Conservation (phyloP, 73 alveolate genomes). For the Paramecium pentaurelia region DNA sequence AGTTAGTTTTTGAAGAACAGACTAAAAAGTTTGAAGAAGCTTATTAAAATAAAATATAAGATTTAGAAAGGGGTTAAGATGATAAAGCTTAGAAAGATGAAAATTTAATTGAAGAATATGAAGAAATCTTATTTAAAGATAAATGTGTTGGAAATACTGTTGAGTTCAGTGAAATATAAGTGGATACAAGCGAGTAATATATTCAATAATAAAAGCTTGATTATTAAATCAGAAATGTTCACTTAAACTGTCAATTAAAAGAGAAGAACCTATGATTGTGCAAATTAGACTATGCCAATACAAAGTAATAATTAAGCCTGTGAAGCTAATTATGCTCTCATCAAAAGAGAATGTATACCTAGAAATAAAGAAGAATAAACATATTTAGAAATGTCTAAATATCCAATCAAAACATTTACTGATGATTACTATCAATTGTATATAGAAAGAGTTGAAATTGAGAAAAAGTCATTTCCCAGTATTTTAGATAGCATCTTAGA, state of each 20-base stretch:
- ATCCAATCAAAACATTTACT: neutral
- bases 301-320: neutral
- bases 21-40: conserved; percentile 29
- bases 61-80: neutral
- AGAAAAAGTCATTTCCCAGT: neutral
- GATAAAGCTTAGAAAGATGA: conserved; percentile 17
- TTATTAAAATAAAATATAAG: neutral
- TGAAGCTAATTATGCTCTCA: conserved; percentile 17
- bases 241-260: neutral
- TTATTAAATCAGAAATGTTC: neutral
- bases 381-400: conserved; percentile 10
- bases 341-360: conserved; percentile 36
- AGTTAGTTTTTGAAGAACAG: neutral
- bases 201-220: neutral
- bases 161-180: neutral
- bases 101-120: neutral
- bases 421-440: conserved; percentile 25
- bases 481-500: neutral
- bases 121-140: conserved; percentile 8
- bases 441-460: neutral
- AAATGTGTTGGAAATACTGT: neutral
- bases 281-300: neutral
- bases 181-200: neutral
- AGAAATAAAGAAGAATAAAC: conserved; percentile 18
- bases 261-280: neutral